phyloP scores from a whole-genome alignment of 768 basidiomycete species.

The Lyophyllum atratum region DNA sequence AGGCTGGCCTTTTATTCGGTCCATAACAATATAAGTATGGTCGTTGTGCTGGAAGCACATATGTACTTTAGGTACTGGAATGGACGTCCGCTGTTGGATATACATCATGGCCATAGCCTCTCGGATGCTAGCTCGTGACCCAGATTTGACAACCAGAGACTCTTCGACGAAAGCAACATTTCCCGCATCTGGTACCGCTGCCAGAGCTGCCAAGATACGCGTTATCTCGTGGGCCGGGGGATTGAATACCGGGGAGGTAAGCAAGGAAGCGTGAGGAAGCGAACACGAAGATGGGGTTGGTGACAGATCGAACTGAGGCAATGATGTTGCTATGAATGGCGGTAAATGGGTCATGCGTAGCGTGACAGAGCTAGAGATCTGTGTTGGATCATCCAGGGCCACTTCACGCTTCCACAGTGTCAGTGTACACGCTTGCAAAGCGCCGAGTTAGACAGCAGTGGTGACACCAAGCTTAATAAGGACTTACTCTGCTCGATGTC shows the following conservation, averaged over 20 bases:
- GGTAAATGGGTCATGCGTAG: neutral
- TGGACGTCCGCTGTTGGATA: neutral
- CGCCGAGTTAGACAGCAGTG: too few species aligned
- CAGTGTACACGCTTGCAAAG: too few species aligned
- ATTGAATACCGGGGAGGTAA: neutral
- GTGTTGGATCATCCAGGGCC: neutral
- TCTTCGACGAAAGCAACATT: neutral
- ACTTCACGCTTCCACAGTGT: neutral
- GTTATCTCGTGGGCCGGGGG: neutral
- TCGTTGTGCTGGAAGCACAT: neutral
- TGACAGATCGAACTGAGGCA: neutral
- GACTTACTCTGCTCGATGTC: too few species aligned
- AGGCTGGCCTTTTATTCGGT: neutral
- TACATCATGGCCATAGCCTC: neutral
- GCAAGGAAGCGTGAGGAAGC: neutral
- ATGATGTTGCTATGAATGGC: neutral
- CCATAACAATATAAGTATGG: neutral
- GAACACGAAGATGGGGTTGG: neutral
- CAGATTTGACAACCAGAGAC: neutral
- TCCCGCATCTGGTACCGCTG: neutral
- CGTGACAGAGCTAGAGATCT: neutral
- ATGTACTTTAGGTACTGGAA: neutral
- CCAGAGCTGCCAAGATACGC: neutral
- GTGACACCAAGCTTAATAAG: too few species aligned
- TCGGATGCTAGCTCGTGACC: neutral